phyloP scores from a whole-genome alignment of 2,329 filamentous ascomycete genomes.

The Penicillium brevicompactum region DNA sequence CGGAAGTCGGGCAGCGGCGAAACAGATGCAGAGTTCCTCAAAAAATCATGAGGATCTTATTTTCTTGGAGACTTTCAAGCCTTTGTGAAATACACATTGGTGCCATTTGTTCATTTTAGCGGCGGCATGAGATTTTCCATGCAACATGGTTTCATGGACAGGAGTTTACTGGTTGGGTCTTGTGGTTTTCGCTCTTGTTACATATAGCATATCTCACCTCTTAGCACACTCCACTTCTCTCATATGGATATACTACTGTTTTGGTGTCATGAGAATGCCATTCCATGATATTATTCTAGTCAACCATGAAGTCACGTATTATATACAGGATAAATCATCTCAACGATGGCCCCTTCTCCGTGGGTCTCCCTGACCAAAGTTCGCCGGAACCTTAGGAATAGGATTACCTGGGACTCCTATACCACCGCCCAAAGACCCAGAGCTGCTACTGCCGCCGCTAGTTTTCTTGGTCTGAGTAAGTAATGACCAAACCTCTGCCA shows the following conservation, averaged over 20 bases:
- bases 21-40: constrained; percentile 73
- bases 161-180: constrained; percentile 2
- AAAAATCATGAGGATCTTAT: constrained; percentile 26
- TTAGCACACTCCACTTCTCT: neutral
- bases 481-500: constrained; percentile 82
- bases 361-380: constrained; percentile 34
- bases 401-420: constrained; percentile 30
- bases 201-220: constrained; percentile 7
- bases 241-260: neutral
- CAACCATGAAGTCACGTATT: constrained; percentile 1
- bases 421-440: constrained; percentile 28
- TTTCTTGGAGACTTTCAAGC: neutral
- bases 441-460: constrained; percentile 25
- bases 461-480: constrained; percentile 56
- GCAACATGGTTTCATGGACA: neutral
- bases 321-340: constrained; percentile 14
- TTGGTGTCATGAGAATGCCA: neutral
- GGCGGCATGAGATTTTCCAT: constrained; percentile 2
- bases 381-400: constrained; percentile 35
- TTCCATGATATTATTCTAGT: too few relatives aligned
- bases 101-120: constrained; percentile 4
- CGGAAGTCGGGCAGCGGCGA: constrained; percentile 80
- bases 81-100: neutral
- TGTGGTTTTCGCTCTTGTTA: neutral
- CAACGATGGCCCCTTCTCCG: constrained; percentile 39